phyloP scores from a whole-genome alignment of 257 asterid genomes.

The Anisodus tanguticus region DNA sequence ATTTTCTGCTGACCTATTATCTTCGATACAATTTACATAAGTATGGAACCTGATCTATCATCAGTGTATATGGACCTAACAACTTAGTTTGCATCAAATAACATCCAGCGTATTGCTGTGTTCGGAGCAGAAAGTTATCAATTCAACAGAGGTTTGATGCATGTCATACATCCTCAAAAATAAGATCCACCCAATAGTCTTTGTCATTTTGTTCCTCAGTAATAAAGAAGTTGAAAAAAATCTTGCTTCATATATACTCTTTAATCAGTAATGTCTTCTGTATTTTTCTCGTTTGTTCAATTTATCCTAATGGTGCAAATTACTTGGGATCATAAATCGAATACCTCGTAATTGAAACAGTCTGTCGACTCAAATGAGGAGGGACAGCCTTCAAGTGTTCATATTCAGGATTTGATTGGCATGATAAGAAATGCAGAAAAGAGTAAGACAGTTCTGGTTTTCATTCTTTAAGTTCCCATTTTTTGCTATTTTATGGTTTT shows the following conservation, averaged over 20 bases:
- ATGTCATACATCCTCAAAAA: not conserved
- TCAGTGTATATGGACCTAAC: not conserved
- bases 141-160: conserved; percentile 19
- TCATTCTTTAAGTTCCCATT: conserved; percentile 3
- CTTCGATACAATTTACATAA: conserved; percentile 16
- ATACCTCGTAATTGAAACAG: conserved; percentile 57
- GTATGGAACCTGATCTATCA: conserved; percentile 13
- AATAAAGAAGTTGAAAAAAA: not conserved
- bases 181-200: conserved; percentile 5
- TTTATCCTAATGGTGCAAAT: conserved; percentile 28
- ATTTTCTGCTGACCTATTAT: not conserved
- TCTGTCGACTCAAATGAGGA: conserved; percentile 54
- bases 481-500: conserved; percentile 21
- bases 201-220: conserved; percentile 13
- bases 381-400: conserved; percentile 53
- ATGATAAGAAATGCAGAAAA: conserved; percentile 90
- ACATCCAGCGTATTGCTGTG: not conserved
- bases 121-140: not conserved
- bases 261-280: conserved; percentile 23
- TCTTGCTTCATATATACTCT: not conserved
- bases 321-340: conserved; percentile 37
- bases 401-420: conserved; percentile 69
- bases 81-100: conserved; percentile 18
- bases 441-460: conserved; percentile 52
- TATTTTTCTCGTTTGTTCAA: conserved; percentile 26